phyloP scores from a whole-genome alignment of 129 eudicot genomes.

The Flaveria bidentis region DNA sequence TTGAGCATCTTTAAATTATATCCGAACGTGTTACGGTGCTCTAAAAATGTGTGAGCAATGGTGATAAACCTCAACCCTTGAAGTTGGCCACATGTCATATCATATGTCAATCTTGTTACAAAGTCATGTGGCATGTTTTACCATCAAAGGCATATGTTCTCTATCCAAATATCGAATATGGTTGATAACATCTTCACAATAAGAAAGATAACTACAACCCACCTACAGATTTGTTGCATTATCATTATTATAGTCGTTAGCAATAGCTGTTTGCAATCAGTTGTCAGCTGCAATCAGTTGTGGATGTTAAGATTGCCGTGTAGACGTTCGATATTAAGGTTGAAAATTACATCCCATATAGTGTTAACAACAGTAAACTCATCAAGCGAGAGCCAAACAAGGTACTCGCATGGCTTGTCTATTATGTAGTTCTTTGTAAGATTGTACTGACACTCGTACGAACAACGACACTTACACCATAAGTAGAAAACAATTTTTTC shows the following conservation, averaged over 20 bases:
- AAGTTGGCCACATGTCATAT: conserved; percentile 8
- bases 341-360: no score
- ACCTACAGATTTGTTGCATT: background rate
- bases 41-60: background rate
- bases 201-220: background rate
- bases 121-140: background rate
- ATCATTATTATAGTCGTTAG: background rate
- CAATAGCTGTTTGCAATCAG: background rate
- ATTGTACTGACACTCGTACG: background rate
- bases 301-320: background rate
- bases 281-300: background rate
- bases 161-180: background rate
- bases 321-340: background rate
- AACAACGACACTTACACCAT: background rate
- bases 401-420: background rate
- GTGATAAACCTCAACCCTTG: background rate
- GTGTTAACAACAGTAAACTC: background rate
- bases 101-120: conserved; percentile 8
- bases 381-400: background rate
- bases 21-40: background rate
- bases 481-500: background rate
- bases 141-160: background rate
- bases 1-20: background rate
- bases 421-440: background rate
- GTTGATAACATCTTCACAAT: background rate